Evolutionary conservation across 2,329 filamentous ascomycete species (phyloP).

Genomic region (Paracoccidioides lutzii): DNA sequence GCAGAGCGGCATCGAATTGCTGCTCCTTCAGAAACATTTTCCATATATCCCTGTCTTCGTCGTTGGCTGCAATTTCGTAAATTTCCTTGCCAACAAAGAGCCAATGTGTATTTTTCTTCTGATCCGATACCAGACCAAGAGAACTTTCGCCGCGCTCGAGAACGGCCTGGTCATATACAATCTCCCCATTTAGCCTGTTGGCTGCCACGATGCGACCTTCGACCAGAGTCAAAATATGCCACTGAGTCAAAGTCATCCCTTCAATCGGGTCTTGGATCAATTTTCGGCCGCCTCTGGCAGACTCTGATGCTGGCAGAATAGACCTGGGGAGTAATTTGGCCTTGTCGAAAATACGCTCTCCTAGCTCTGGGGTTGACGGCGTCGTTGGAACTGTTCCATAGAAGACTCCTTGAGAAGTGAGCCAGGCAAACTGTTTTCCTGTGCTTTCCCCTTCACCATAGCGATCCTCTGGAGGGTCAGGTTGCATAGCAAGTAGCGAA

Average conservation of each 20-base stretch:
- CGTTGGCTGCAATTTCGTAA: slow-evolving; percentile 79
- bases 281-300: slow-evolving; percentile 50
- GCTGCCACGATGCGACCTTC: slow-evolving; percentile 72
- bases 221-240: slow-evolving; percentile 76
- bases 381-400: slow-evolving; percentile 64
- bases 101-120: slow-evolving; percentile 96
- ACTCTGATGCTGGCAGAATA: slow-evolving; percentile 57
- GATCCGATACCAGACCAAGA: slow-evolving; percentile 75
- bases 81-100: slow-evolving; percentile 84
- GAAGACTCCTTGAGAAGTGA: slow-evolving; percentile 73
- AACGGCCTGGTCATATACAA: slow-evolving; percentile 80
- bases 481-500: slow-evolving; percentile 62
- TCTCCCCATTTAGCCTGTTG: slow-evolving; percentile 72
- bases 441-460: slow-evolving; percentile 36
- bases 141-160: slow-evolving; percentile 65
- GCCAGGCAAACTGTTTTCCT: slow-evolving; percentile 68
- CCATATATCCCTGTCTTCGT: slow-evolving; percentile 90
- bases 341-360: slow-evolving; percentile 61
- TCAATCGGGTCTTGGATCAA: slow-evolving; percentile 59
- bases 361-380: slow-evolving; percentile 50
- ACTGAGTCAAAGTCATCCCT: slow-evolving; percentile 77
- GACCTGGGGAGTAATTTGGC: slow-evolving; percentile 65
- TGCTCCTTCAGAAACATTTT: slow-evolving; percentile 78
- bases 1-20: slow-evolving; percentile 76
- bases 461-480: slow-evolving; percentile 52